Evolutionary conservation across 345 rosid genomes (phyloP).

Genomic region (Conringia planisiliqua): DNA sequence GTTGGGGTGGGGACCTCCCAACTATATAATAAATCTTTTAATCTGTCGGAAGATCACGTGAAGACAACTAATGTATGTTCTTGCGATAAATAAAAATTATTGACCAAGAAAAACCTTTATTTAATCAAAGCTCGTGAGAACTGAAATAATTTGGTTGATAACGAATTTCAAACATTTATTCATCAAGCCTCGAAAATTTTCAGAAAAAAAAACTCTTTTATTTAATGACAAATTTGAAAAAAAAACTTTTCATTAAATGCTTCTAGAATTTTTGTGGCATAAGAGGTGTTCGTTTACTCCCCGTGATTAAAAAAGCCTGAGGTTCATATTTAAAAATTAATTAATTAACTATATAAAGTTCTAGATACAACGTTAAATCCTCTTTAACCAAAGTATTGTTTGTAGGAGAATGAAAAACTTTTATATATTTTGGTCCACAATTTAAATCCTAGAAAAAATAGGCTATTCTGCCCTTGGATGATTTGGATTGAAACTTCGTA

Average conservation of each 20-base stretch:
- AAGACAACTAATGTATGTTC: slow-evolving; percentile 22
- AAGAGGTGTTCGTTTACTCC: not conserved
- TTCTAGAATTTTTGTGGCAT: not conserved
- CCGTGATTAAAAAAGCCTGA: not conserved
- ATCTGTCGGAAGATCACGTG: slow-evolving; percentile 35
- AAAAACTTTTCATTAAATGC: not conserved
- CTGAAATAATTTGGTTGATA: not conserved
- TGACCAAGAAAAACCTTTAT: not conserved
- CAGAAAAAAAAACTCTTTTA: not conserved
- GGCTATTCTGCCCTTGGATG: not conserved
- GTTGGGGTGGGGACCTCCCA: slow-evolving; percentile 23
- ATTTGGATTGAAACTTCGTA: not conserved
- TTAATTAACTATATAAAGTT: not conserved
- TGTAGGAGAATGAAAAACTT: not conserved
- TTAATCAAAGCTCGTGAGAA: not conserved
- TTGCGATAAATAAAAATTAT: slow-evolving; percentile 4
- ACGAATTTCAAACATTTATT: not conserved
- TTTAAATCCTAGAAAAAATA: not conserved
- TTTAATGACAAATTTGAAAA: not conserved
- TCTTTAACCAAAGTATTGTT: not conserved
- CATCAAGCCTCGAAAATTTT: not conserved
- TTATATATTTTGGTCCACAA: not conserved
- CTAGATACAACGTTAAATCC: not conserved
- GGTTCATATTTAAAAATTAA: not conserved
- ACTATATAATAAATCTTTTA: not conserved